Conservation (phyloP, 805 yeast genomes). For the Clavispora santaluciae region DNA sequence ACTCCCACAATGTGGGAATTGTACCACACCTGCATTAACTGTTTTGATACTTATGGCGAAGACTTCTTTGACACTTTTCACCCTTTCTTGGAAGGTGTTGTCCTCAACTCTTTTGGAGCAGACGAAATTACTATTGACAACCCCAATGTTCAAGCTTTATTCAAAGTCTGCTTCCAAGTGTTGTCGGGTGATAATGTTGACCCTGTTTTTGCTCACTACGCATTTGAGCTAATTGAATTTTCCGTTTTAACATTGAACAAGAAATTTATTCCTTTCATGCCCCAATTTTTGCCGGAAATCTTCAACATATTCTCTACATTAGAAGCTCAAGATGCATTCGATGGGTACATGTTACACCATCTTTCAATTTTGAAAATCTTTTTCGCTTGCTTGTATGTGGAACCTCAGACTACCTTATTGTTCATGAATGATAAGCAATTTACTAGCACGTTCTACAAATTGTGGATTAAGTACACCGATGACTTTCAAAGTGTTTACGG, state of each 20-base stretch:
- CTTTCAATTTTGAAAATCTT: constrained; percentile 40
- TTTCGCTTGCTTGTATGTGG: constrained; percentile 36
- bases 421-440: constrained; percentile 34
- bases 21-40: constrained; percentile 43
- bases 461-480: constrained; percentile 46
- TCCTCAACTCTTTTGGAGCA: constrained; percentile 45
- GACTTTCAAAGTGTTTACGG: constrained; percentile 52
- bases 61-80: constrained; percentile 55
- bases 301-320: constrained; percentile 29
- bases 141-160: constrained; percentile 34
- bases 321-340: constrained; percentile 37
- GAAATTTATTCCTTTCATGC: constrained; percentile 29
- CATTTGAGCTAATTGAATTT: constrained; percentile 37
- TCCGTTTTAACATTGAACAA: constrained; percentile 27
- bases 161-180: constrained; percentile 32
- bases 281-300: constrained; percentile 31
- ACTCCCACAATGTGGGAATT: constrained; percentile 52
- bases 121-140: constrained; percentile 31
- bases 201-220: constrained; percentile 36
- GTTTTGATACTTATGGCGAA: constrained; percentile 55
- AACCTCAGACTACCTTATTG: constrained; percentile 33
- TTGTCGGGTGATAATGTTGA: constrained; percentile 31
- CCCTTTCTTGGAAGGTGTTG: constrained; percentile 53
- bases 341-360: constrained; percentile 41
- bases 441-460: constrained; percentile 35